phyloP scores from a whole-genome alignment of 2,329 filamentous ascomycete genomes.

The Metarhizium humberi region DNA sequence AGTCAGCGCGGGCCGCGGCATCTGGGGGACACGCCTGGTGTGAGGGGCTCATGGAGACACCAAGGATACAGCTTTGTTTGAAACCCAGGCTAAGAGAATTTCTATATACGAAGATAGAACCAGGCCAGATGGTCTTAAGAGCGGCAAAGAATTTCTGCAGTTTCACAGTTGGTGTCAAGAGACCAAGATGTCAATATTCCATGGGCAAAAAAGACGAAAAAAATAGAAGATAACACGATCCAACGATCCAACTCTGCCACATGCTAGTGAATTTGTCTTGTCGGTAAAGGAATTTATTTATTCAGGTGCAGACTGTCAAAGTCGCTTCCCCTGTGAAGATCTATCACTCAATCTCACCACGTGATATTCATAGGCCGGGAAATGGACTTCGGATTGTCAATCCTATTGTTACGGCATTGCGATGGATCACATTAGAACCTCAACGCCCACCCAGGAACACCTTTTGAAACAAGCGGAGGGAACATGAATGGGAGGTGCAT shows the following conservation, averaged over 20 bases:
- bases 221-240: not conserved
- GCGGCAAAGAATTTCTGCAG: not conserved
- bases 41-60: conserved; percentile 9
- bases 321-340: no score
- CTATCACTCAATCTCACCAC: no score
- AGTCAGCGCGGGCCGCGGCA: conserved; percentile 68
- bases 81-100: not conserved
- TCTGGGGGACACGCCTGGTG: conserved; percentile 60
- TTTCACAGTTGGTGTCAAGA: not conserved
- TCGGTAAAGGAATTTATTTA: not conserved
- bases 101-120: not conserved
- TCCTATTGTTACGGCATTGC: no score
- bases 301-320: not conserved
- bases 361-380: no score
- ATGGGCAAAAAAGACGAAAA: not conserved
- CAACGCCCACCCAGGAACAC: no score
- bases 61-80: not conserved
- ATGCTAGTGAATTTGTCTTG: not conserved
- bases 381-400: no score
- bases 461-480: no score
- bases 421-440: no score
- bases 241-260: not conserved
- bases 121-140: not conserved
- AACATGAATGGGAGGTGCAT: no score
- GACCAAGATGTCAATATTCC: not conserved